A percentile compares a stretch with the other conserved stretches of the same genome.
Conservation (phyloP, 805 yeast species). For the Isabelozyma heimii region DNA sequence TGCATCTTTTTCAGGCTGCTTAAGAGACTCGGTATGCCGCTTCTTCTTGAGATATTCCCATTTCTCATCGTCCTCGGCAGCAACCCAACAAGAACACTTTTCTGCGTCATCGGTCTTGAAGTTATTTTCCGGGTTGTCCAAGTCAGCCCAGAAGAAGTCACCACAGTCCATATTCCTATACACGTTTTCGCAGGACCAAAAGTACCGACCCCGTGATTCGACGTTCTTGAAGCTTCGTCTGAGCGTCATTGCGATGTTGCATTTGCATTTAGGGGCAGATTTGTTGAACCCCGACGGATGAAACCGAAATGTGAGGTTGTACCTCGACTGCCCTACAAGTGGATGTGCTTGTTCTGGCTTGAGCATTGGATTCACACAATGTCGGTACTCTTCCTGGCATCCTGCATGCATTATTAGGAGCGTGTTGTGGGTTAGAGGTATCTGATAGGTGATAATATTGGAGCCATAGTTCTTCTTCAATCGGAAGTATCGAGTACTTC, state of each 20-base stretch:
- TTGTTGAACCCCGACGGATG: constrained; percentile 37
- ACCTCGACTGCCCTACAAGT: constrained; percentile 48
- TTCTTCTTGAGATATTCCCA: constrained; percentile 2
- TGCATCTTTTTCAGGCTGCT: too few relatives aligned
- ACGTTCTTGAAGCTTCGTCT: constrained; percentile 52
- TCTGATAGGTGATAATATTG: constrained; percentile 31
- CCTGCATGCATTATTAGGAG: constrained; percentile 74
- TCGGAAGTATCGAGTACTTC: constrained; percentile 68
- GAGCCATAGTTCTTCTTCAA: constrained; percentile 42
- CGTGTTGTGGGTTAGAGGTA: constrained; percentile 70
- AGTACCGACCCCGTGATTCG: constrained; percentile 51
- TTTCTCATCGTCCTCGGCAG: constrained; percentile 35
- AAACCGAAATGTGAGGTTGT: constrained; percentile 66
- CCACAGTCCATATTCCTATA: constrained; percentile 47
- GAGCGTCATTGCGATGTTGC: constrained; percentile 50
- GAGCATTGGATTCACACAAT: constrained; percentile 49
- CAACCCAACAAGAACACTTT: constrained; percentile 45
- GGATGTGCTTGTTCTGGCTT: constrained; percentile 43
- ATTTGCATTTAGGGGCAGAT: constrained; percentile 45
- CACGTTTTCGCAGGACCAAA: constrained; percentile 61
- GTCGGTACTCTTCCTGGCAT: constrained; percentile 74
- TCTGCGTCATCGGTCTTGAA: constrained; percentile 28
- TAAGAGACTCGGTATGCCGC: too few relatives aligned
- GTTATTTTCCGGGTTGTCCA: constrained; percentile 25
- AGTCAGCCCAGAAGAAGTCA: constrained; percentile 51